Percentiles rank a stretch among this genome's conserved stretches.
Conservation (phyloP, 1,284 basidiomycete genomes). For the Stygiomarasmius scandens region DNA sequence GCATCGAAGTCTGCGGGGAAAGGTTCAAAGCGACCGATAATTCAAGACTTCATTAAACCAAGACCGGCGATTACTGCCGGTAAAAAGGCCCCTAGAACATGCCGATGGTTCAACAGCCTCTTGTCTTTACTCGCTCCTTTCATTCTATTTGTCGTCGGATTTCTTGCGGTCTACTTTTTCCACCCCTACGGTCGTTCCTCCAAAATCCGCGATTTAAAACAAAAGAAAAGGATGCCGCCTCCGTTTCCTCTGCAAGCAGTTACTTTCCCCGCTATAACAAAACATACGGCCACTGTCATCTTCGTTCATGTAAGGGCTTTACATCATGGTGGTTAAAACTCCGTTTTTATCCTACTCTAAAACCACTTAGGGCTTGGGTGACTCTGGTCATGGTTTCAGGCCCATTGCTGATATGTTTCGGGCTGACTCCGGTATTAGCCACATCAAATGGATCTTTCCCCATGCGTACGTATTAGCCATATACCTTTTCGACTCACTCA, state of each 20-base stretch:
- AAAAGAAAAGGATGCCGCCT: slow-evolving; percentile 32
- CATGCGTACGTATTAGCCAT: slow-evolving; percentile 57
- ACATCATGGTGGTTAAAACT: slow-evolving; percentile 3
- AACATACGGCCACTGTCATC: slow-evolving; percentile 86
- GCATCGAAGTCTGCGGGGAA: too few relatives aligned
- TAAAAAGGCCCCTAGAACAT: too few relatives aligned
- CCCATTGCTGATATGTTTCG: slow-evolving; percentile 71
- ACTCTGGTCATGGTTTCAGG: slow-evolving; percentile 76
- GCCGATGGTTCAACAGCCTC: too few relatives aligned
- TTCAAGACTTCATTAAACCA: too few relatives aligned
- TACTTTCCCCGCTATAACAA: slow-evolving; percentile 53
- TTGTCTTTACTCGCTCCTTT: too few relatives aligned
- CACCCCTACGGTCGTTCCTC: background rate
- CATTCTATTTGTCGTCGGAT: too few relatives aligned
- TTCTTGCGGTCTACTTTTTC: background rate
- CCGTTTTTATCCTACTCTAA: slow-evolving; percentile 9
- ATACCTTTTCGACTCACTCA: slow-evolving; percentile 1
- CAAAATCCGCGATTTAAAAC: slow-evolving; percentile 1
- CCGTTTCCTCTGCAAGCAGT: slow-evolving; percentile 48
- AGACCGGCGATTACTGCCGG: too few relatives aligned
- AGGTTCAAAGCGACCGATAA: too few relatives aligned
- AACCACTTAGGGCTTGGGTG: slow-evolving; percentile 84
- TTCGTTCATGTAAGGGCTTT: slow-evolving; percentile 76
- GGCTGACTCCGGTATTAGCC: slow-evolving; percentile 53
- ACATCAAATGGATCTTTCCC: slow-evolving; percentile 85